Base-by-base conservation (phyloP, 805 yeast species). In the Candida sanyiensis region DNA sequence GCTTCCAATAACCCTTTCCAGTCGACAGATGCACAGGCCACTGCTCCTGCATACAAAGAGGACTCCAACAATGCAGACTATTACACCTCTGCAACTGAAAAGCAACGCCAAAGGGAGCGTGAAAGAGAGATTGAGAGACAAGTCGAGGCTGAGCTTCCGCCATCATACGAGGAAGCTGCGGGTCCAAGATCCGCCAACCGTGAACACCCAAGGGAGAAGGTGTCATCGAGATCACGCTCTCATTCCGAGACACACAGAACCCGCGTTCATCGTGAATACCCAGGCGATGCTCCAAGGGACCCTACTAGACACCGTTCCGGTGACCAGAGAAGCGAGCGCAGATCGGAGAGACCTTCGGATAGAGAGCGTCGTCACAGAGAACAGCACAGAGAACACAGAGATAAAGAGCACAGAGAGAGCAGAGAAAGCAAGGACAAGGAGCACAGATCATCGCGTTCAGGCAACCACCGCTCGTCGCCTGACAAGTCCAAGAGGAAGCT, bases 121-220 rank as follows among this genome's bases (percentile, higher is more conserved):
- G 50, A 39, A 46, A 53, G 43, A 35, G 48, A 40, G 28, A 28
- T 27, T 7, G 37, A 43, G 19, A 47, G 44, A 43, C 44, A 38
- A 37, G 42, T 36, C 23, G 29, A 33, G 12, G 44, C 27, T 39
- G 59, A 58, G 28, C 58, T 70, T 6, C 85, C 86, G 6, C 87
- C 88, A 7, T 67, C 86, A 0, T 80, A 81, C 52, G 84, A 79
- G 47, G 88, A 80, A 48, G 82, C 71, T 16, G 78, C 85, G 3
- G 77, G 77, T n/a, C 57, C 63, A 13, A 67, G 66, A 19, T 58
- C 61, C 22, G 52, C 62, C 9, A 61, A 53, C 29, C 38, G 41
- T 16, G 75, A 71, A 42, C 75, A 75, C 52, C 81, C 83, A 38
- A 64, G 66, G 43, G 84, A 77, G 45, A 77, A 76, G 48, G 37